Evolutionary conservation across 345 rosid genomes (phyloP), one percentile per base, ranked within the genome.

Genomic region (Hypericum perforatum): DNA sequence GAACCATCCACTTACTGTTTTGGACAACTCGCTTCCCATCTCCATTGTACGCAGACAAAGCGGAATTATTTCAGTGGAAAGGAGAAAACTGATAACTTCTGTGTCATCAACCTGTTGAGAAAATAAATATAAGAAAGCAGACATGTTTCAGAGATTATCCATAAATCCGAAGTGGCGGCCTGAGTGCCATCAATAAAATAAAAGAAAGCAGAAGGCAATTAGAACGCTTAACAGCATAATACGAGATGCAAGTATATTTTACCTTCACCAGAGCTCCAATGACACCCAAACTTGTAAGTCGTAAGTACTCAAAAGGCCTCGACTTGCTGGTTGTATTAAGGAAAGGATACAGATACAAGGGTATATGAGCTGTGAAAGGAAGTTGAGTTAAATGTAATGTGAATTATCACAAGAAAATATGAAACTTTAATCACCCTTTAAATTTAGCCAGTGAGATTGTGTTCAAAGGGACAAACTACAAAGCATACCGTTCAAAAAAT

Each of bases 181-280:
- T 8, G 15, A 46, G 4, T 12, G 14, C 16, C 16, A 46, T 46
- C 9, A 57, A 49, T 51, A 37, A n/a, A 32, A 41, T 11, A 1
- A 16, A 29, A 37, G 0, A 37, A 40, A 52, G 7, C 46, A 15
- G 15, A 47, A 9, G 22, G n/a, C 36, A 32, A 60, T 45, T 53
- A 5, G 22, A 42, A 52, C 7, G 2, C 41, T 37, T 5, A 43
- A 52, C 41, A 10, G 39, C 15, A 37, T 9, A 47, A 3, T 49
- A 55, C 32, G 10, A 59, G 53, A 38, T 62, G 44, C 4, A 44
- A 61, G 55, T 43, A 55, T 11, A 53, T 60, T 58, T 45, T 77
- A 94, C 99, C 94, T 94, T 94, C 62, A 94, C 99, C 62, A 94
- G 75, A 41, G 99, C 97, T 65, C 99, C 97, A 15, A 94, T 86